phyloP scores from a whole-genome alignment of 805 yeast genomes.

The Nakazawaea populi region DNA sequence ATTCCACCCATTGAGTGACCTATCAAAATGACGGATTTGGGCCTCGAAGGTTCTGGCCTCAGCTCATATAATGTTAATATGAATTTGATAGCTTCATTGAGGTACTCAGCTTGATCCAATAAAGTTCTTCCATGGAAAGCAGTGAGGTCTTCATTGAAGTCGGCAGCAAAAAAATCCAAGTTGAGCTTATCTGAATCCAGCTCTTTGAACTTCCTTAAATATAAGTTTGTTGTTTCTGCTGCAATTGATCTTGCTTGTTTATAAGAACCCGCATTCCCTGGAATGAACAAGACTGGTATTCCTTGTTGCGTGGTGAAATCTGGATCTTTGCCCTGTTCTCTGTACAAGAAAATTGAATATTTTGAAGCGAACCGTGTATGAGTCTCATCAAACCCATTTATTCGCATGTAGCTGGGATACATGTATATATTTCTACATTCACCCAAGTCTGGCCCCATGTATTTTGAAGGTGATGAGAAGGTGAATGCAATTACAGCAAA shows the following conservation, averaged over 20 bases:
- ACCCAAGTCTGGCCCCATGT: constrained; percentile 12
- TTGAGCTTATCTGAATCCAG: constrained; percentile 19
- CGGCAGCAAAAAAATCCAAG: constrained; percentile 85
- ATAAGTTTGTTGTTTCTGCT: constrained; percentile 61
- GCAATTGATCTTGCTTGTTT: constrained; percentile 91
- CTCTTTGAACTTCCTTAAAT: constrained; percentile 28
- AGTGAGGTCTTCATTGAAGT: constrained; percentile 92
- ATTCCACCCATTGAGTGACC: constrained; percentile 99
- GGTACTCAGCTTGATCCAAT: constrained; percentile 87
- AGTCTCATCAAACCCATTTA: constrained; percentile 64
- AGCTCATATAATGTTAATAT: constrained; percentile 59
- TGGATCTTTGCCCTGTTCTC: constrained; percentile 81
- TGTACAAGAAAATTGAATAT: constrained; percentile 76
- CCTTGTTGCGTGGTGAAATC: constrained; percentile 41
- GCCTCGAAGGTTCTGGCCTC: constrained; percentile 32
- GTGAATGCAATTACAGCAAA: constrained; percentile 9
- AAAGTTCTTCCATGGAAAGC: constrained; percentile 94
- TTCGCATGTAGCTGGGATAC: constrained; percentile 79
- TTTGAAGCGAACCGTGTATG: constrained; percentile 71
- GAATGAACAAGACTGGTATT: constrained; percentile 86
- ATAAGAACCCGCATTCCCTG: constrained; percentile 96
- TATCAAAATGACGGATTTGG: constrained; percentile 67
- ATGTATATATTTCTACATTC: constrained; percentile 67
- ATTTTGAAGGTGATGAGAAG: not conserved
- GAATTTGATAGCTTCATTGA: constrained; percentile 80